These are phyloP conservation scores for Naganishia albida DNA, from an alignment of 1,284 basidiomycete species.

Conservation along the genomic window DNA sequence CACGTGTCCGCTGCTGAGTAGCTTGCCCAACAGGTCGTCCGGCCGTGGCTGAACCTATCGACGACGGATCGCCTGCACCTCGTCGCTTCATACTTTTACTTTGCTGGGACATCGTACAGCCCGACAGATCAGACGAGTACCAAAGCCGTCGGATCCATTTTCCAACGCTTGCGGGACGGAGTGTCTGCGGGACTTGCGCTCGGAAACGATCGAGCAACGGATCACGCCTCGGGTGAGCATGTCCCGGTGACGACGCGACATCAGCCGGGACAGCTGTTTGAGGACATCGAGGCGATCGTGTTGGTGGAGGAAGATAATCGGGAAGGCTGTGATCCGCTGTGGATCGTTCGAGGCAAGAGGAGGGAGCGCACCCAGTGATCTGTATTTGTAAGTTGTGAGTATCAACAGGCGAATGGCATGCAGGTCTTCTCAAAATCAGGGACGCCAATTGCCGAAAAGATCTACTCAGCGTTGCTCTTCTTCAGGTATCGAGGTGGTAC, in stretches of 20 bases:
- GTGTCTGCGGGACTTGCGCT: background rate
- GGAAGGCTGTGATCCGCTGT: slow-evolving; percentile 22
- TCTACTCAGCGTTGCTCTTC: too few relatives aligned
- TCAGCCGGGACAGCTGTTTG: slow-evolving; percentile 16
- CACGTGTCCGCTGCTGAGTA: background rate
- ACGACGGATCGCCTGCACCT: slow-evolving; percentile 27
- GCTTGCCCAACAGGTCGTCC: slow-evolving; percentile 14
- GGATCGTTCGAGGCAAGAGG: slow-evolving; percentile 21
- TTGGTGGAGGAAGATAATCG: slow-evolving; percentile 18
- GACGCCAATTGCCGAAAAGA: too few relatives aligned
- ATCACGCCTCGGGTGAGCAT: background rate
- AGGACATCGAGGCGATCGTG: slow-evolving; percentile 24
- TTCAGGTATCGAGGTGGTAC: too few relatives aligned
- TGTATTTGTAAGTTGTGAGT: too few relatives aligned
- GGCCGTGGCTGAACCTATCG: slow-evolving; percentile 28
- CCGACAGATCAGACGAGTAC: slow-evolving; percentile 5
- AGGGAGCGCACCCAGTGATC: background rate
- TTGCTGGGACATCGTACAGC: slow-evolving; percentile 27
- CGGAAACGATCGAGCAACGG: background rate
- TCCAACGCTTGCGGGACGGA: background rate
- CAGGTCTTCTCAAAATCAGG: too few relatives aligned
- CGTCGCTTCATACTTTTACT: slow-evolving; percentile 31
- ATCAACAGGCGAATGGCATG: too few relatives aligned
- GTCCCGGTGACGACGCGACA: background rate
- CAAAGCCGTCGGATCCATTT: slow-evolving; percentile 1